Conservation (phyloP, 75 land plant genomes). For the Picea sitchensis region DNA sequence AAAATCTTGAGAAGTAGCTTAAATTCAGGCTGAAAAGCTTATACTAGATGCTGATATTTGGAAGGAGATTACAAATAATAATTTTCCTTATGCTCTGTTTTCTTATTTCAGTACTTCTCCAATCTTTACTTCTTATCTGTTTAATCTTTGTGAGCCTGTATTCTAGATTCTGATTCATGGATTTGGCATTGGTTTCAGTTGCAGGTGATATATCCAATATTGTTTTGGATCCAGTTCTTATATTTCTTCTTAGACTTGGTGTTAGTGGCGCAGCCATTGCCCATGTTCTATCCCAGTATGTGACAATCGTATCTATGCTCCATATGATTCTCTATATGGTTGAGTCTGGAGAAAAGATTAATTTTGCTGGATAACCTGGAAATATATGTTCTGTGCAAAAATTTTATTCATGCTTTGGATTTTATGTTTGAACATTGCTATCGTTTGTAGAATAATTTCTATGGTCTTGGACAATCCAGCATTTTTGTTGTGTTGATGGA, state of each 20-base stretch:
- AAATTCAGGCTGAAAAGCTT: background rate
- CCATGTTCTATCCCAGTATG: conserved; percentile 89
- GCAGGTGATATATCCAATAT: conserved; percentile 69
- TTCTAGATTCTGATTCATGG: background rate
- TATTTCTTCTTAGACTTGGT: conserved; percentile 55
- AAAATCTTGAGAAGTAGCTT: background rate
- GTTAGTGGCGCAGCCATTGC: conserved; percentile 98
- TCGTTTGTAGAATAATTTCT: background rate
- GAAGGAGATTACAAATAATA: background rate
- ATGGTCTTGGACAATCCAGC: background rate
- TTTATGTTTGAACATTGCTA: background rate
- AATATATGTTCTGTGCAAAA: background rate
- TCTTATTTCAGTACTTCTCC: background rate
- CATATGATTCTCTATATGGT: background rate
- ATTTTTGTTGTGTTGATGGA: background rate
- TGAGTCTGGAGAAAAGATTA: background rate
- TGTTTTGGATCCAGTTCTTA: conserved; percentile 79
- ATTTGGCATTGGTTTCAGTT: conserved; percentile 32
- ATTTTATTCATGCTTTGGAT: background rate
- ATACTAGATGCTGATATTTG: background rate
- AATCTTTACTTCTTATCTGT: background rate
- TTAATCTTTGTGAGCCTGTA: background rate
- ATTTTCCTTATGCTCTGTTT: background rate
- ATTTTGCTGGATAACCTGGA: background rate
- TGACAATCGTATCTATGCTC: background rate